Evolutionary conservation across 164 flowering plant genomes (phyloP).

Genomic region (Platanus orientalis): DNA sequence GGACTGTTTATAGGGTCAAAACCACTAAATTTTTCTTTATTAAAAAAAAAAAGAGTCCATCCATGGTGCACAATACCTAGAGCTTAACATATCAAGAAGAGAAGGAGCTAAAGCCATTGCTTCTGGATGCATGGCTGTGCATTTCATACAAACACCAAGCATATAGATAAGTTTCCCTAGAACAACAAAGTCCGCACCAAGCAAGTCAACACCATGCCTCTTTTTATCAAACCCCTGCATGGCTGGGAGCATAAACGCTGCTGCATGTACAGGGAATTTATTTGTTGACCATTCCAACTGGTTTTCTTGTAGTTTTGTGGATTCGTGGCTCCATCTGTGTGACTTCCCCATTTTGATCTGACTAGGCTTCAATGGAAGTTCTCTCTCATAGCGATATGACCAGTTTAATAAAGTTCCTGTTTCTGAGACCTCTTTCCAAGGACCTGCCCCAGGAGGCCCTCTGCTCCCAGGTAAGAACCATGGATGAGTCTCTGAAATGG

Average conservation of each 20-base stretch:
- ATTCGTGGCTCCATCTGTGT: conserved; percentile 67
- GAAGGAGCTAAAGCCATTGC: conserved; percentile 81
- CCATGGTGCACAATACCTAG: conserved; percentile 48
- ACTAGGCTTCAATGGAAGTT: conserved; percentile 58
- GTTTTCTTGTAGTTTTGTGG: conserved; percentile 32
- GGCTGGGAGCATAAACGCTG: conserved; percentile 97
- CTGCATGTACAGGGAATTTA: conserved; percentile 82
- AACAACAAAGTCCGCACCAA: conserved; percentile 84
- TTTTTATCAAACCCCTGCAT: conserved; percentile 94
- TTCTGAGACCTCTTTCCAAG: conserved; percentile 78
- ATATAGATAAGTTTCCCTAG: conserved; percentile 89
- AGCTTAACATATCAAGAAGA: conserved; percentile 76
- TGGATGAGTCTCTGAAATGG: conserved; percentile 57
- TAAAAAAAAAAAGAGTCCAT: background rate
- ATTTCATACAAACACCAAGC: conserved; percentile 93
- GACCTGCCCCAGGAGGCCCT: conserved; percentile 77
- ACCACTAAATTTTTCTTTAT: background rate
- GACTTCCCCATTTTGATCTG: conserved; percentile 69
- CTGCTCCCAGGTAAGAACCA: conserved; percentile 74
- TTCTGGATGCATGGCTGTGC: conserved; percentile 93
- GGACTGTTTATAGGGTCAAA: background rate
- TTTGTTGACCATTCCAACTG: conserved; percentile 58
- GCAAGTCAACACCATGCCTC: conserved; percentile 94
- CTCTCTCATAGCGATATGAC: conserved; percentile 77
- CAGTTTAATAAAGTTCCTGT: conserved; percentile 57